These are phyloP conservation scores for Poterioochromonas sp. DNA, from an alignment of 352 stramenopile genomes.

Conservation along the genomic window DNA sequence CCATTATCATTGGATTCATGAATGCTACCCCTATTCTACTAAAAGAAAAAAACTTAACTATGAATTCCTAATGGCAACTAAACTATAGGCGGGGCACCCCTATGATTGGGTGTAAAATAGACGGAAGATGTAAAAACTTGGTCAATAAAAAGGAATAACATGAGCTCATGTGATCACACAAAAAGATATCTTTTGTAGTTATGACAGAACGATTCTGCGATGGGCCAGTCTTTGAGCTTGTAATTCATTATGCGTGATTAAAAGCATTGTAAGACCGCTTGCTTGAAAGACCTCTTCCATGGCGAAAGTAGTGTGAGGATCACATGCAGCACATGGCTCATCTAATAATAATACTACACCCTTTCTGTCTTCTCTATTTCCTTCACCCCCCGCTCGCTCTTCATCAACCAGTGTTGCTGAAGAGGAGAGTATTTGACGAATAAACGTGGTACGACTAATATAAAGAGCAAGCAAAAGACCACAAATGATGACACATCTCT, in stretches of 20 bases:
- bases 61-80: too few species aligned
- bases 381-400: background rate
- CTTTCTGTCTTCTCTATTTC: background rate
- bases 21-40: too few species aligned
- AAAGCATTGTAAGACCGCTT: background rate
- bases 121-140: too few species aligned
- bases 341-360: slow-evolving; percentile 3
- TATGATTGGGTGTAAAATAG: too few species aligned
- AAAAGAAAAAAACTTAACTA: too few species aligned
- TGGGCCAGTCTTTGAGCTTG: background rate
- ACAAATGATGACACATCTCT: background rate
- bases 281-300: background rate
- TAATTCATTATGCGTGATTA: slow-evolving; percentile 11
- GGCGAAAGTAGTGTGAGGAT: background rate
- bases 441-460: background rate
- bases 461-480: background rate
- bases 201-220: background rate
- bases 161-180: too few species aligned
- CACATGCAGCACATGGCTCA: slow-evolving; percentile 6
- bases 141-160: too few species aligned
- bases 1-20: too few species aligned
- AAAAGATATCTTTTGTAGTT: too few species aligned
- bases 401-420: background rate
- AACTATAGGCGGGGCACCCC: too few species aligned
- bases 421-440: background rate